Conservation (phyloP, 2,329 filamentous ascomycete species). For the Aspergillus vadensis region DNA sequence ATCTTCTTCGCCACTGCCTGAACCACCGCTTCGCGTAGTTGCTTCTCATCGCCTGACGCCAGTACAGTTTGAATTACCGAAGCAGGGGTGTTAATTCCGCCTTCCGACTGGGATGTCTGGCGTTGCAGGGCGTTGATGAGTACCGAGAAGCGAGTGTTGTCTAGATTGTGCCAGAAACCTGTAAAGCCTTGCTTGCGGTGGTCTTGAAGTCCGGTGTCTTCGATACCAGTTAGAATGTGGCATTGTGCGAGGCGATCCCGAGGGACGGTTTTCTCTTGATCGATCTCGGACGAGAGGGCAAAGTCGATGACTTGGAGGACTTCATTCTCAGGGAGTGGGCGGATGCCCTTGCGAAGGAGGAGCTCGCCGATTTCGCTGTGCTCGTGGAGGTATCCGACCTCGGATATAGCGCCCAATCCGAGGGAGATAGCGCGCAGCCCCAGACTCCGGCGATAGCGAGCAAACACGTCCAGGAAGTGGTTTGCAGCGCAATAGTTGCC, state of each 20-base stretch:
- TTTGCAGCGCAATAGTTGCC: background rate
- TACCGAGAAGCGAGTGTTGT: background rate
- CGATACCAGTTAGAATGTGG: background rate
- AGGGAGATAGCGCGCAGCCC: background rate
- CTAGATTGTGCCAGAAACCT: background rate
- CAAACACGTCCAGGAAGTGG: background rate
- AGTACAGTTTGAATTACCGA: background rate
- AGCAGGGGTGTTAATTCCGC: background rate
- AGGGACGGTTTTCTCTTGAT: background rate
- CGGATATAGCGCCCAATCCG: background rate
- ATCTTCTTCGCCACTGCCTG: background rate
- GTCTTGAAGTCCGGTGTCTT: background rate
- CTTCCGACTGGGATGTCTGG: background rate
- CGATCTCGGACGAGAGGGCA: background rate
- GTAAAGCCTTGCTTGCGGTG: background rate
- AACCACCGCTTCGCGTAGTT: background rate
- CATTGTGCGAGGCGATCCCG: background rate
- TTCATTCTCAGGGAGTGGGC: background rate
- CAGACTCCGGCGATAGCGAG: background rate
- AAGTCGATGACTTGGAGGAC: background rate
- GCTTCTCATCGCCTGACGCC: background rate
- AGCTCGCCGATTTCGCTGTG: background rate
- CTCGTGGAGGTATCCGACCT: background rate
- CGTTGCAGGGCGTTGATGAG: background rate
- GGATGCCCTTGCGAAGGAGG: background rate